Base-by-base conservation (phyloP, 148 eudicot species). In the Rhododendron mucronatum region DNA sequence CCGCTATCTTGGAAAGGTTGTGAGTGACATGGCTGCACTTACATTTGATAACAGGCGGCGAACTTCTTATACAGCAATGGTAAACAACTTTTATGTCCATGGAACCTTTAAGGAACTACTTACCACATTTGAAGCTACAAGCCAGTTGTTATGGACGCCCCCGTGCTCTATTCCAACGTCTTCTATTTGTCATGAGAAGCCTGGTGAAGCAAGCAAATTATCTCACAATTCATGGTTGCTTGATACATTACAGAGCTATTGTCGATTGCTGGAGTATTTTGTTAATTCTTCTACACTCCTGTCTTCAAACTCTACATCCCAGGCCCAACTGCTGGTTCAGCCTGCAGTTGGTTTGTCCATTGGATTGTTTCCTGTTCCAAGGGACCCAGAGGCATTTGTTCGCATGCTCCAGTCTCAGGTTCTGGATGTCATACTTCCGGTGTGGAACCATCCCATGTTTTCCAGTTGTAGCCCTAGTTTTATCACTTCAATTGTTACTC, bases 291-390 rank as follows among this genome's bases (percentile, higher is more conserved):
- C 96, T 69, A 73, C 94, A 65, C 96, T 96, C 86, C 83, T 96
- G 73, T 94, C 98, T 57, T 88, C 97, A 39, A 89, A 92, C 83
- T 92, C 98, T 78, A 88, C 97, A 77, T 92, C 97, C 73, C 99
- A 96, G 89, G 88, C 94, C 81, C 98, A 95, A 90, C 90, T 95
- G 84, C 98, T 96, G 88, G 95, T 96, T 84, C 99, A 96, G 90
- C 98, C 99, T 57, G 98, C 97, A 61, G 95, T 95, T 81, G 98
- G 99, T 83, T 90, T 96, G 88, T 96, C 99, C 63, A 95, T 96
- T 88, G 99, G 99, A 77, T 87, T 96, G 90, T 96, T 96, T 89
- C 99, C 99, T 87, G 96, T 96, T 88, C 99, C 99, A 14, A 93
- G 93, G 77, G 99, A 96, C 57, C 96, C 98, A 48, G 98, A 96